Evolutionary conservation across 148 eudicot genomes (phyloP), one percentile per base, ranked within the genome.

Genomic region (Oxyria digyna): DNA sequence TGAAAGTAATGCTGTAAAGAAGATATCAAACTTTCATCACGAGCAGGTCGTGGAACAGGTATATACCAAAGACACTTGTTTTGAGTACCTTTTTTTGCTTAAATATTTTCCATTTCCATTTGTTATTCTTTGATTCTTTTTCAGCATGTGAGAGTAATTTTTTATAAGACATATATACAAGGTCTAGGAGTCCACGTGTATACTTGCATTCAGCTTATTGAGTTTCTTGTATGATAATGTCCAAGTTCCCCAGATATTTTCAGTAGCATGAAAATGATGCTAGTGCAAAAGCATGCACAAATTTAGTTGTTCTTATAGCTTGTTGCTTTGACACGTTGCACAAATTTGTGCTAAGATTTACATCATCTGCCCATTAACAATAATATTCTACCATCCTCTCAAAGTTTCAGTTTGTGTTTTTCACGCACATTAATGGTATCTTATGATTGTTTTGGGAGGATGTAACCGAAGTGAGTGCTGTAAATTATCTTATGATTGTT

Each of bases 21-120:
- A 76, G 50, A 81, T 81, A 43, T 85, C 89, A 62, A 86, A 81
- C 54, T 43, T 69, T 68, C 85, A 85, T 65, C 84, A 85, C 41
- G 79, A 79, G 29, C 77, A 85, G 68, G 81, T 75, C 64, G 84
- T 79, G 48, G 83, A 89, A 76, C 87, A 85, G 92, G 97, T 89
- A 81, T n/a, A 57, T 29, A 29, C 23, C 33, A 38, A 18, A 42
- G 15, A 29, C 20, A 4, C 14, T 24, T 27, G 65, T 31, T 4
- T 29, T 14, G 37, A 14, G 10, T 27, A 31, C 20, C 38, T 59
- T 15, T n/a, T n/a, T n/a, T n/a, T n/a, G n/a, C n/a, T n/a, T n/a
- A n/a, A n/a, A n/a, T n/a, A n/a, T n/a, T n/a, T 29, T 59, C 18
- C 65, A 15, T 59, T 29, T 65, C 9, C 23, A 20, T 42, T 32